Conservation (phyloP, 108 stramenopile species). For the Epithemia pelagica region DNA sequence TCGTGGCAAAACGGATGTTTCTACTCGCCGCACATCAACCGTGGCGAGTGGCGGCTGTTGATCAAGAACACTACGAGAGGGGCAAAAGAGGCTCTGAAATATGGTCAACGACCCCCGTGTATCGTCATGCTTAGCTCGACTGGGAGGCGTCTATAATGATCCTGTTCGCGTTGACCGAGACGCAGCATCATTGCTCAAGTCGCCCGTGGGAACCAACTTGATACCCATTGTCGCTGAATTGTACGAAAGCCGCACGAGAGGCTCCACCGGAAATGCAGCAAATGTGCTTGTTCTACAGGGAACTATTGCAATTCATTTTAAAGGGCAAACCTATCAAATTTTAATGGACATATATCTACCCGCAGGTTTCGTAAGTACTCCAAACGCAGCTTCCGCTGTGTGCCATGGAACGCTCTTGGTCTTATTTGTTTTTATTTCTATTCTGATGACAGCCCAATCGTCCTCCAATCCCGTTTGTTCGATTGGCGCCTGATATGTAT, state of each 20-base stretch:
- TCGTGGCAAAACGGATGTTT: too few species aligned
- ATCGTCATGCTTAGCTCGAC: constrained; percentile 35
- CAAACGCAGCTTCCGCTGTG: not conserved
- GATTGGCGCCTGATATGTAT: constrained; percentile 72
- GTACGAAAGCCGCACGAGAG: constrained; percentile 54
- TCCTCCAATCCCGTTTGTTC: constrained; percentile 81
- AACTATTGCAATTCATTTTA: constrained; percentile 85
- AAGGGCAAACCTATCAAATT: constrained; percentile 82
- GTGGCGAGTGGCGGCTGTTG: too few species aligned
- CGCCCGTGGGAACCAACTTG: constrained; percentile 50
- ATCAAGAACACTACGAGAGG: too few species aligned
- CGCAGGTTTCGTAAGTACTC: constrained; percentile 48
- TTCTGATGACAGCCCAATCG: constrained; percentile 36
- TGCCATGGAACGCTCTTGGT: not conserved
- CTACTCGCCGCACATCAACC: too few species aligned
- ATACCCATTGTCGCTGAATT: constrained; percentile 53
- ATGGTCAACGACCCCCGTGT: constrained; percentile 53
- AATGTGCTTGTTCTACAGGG: constrained; percentile 66
- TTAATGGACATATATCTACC: constrained; percentile 91
- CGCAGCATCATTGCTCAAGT: constrained; percentile 46
- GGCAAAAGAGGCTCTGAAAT: too few species aligned
- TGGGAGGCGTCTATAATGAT: constrained; percentile 73
- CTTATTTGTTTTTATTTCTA: not conserved
- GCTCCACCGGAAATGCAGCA: constrained; percentile 19
- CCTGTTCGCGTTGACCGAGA: constrained; percentile 70